phyloP scores from a whole-genome alignment of 176 grass and related monocot species.

The Microstegium vimineum region DNA sequence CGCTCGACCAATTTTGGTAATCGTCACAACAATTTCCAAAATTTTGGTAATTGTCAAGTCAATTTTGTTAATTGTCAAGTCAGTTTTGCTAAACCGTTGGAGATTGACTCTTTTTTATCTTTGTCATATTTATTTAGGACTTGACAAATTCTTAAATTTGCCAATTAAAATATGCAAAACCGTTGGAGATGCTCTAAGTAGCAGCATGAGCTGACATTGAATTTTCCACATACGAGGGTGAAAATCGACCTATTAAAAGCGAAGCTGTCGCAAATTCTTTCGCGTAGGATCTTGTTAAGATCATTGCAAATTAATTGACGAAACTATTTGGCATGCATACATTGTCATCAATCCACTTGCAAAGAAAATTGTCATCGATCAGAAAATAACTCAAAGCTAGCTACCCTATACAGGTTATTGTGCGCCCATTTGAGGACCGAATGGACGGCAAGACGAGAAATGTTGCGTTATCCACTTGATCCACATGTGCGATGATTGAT shows the following conservation, averaged over 20 bases:
- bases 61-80: no score
- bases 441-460: not conserved
- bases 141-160: no score
- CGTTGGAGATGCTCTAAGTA: no score
- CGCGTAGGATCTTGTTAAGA: not conserved
- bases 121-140: no score
- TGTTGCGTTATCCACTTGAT: not conserved
- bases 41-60: no score
- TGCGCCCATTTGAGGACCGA: not conserved
- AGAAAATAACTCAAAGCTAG: not conserved
- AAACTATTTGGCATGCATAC: not conserved
- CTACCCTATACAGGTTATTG: not conserved
- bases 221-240: not conserved
- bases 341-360: not conserved
- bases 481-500: not conserved
- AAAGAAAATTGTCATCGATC: conserved; percentile 2
- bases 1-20: no score
- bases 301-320: not conserved
- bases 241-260: conserved; percentile 1
- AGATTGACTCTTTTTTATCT: no score
- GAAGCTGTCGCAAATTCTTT: not conserved
- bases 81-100: no score
- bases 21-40: no score
- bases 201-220: not conserved
- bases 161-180: no score